A percentile compares a stretch with the other conserved stretches of the same genome.
These are phyloP conservation scores for Paradendryphiella salina DNA, from an alignment of 2,329 filamentous ascomycete genomes.

Conservation along the genomic window DNA sequence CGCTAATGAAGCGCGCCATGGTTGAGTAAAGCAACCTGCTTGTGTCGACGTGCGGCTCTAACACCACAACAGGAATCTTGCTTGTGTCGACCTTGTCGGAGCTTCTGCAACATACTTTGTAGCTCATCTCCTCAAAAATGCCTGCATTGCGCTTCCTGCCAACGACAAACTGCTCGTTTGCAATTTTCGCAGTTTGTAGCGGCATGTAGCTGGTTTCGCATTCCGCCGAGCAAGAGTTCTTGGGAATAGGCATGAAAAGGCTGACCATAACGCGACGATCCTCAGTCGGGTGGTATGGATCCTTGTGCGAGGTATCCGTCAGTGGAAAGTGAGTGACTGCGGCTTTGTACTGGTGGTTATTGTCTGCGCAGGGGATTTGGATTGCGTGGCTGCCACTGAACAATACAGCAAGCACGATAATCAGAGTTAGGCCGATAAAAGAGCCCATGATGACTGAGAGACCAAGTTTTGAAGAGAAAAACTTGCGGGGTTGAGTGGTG, in stretches of 20 bases:
- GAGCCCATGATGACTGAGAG: neutral
- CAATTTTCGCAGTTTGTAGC: constrained; percentile 16
- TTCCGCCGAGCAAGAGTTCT: constrained; percentile 13
- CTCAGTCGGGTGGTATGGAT: constrained; percentile 1
- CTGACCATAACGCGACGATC: constrained; percentile 25
- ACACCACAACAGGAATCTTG: constrained; percentile 40
- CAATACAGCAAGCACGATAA: neutral
- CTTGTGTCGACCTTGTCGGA: constrained; percentile 10
- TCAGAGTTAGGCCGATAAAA: neutral
- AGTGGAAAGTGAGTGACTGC: constrained; percentile 24
- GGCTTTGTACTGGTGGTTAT: constrained; percentile 18
- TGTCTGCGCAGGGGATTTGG: constrained; percentile 21
- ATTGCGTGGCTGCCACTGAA: constrained; percentile 8
- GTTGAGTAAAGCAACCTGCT: constrained; percentile 52
- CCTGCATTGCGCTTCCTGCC: constrained; percentile 14
- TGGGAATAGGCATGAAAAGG: constrained; percentile 29
- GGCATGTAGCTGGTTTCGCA: constrained; percentile 29
- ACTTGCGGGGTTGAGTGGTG: neutral
- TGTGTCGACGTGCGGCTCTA: constrained; percentile 53
- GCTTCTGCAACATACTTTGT: constrained; percentile 22
- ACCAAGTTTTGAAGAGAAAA: neutral
- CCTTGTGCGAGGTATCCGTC: constrained; percentile 9
- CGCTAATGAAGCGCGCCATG: constrained; percentile 53
- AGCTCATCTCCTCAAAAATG: constrained; percentile 28
- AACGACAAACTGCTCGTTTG: constrained; percentile 31